phyloP scores from a whole-genome alignment of 805 yeast species.

The Saccharomycopsis malanga region DNA sequence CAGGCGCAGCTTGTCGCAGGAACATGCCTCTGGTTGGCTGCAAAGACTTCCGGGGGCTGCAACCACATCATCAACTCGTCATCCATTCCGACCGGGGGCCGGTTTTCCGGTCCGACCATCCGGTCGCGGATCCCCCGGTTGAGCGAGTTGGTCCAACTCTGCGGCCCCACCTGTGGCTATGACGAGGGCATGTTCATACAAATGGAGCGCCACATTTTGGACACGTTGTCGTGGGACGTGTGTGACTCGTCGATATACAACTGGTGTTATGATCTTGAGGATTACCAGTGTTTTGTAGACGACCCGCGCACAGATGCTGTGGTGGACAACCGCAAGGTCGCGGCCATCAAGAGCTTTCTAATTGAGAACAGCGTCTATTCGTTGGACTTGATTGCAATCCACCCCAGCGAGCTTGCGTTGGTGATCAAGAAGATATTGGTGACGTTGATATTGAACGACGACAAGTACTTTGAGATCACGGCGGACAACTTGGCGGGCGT shows the following conservation, averaged over 20 bases:
- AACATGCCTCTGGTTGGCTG: slow-evolving; percentile 88
- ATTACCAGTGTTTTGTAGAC: slow-evolving; percentile 44
- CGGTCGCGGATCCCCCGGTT: slow-evolving; percentile 70
- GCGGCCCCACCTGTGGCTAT: slow-evolving; percentile 58
- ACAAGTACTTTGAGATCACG: slow-evolving; percentile 42
- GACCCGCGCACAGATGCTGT: slow-evolving; percentile 34
- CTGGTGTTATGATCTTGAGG: slow-evolving; percentile 42
- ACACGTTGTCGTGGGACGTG: slow-evolving; percentile 67
- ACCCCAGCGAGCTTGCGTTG: slow-evolving; percentile 19
- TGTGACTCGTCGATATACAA: slow-evolving; percentile 42
- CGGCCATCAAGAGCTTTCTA: slow-evolving; percentile 19
- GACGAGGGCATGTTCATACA: slow-evolving; percentile 58
- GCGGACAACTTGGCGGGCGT: slow-evolving; percentile 40
- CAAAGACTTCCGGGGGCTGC: slow-evolving; percentile 75
- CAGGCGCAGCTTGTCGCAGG: slow-evolving; percentile 89
- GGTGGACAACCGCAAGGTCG: slow-evolving; percentile 16
- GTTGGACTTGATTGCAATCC: slow-evolving; percentile 18
- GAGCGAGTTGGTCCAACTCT: slow-evolving; percentile 60
- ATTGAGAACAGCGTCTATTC: slow-evolving; percentile 18
- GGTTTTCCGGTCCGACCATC: slow-evolving; percentile 62
- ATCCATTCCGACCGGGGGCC: slow-evolving; percentile 47
- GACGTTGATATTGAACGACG: slow-evolving; percentile 38
- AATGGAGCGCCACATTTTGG: slow-evolving; percentile 72
- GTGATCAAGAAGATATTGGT: slow-evolving; percentile 33
- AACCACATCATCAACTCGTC: slow-evolving; percentile 53